Evolutionary conservation across 2,329 filamentous ascomycete genomes (phyloP), one percentile per base, ranked within the genome.

Genomic region (Claviceps lovelessii): DNA sequence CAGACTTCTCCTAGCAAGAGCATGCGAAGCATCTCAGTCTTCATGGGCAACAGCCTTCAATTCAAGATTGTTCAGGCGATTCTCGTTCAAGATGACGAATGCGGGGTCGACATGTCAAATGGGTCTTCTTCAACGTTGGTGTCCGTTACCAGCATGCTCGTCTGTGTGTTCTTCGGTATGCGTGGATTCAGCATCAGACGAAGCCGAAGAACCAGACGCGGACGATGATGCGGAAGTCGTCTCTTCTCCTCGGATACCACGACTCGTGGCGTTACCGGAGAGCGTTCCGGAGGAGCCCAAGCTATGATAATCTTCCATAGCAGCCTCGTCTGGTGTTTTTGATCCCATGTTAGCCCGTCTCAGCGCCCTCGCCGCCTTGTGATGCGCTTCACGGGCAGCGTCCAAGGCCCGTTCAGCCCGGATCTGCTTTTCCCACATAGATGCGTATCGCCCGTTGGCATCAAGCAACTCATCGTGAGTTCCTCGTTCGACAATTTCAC

Each of bases 361-460:
- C 59, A 79, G 59, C 7, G 67, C 68, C 52, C 61, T 62, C 17
- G 65, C 63, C 4, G 68, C 69, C 57, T 66, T 69, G 42, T 66
- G 54, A 28, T 69, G 67, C 29, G 69, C 69, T 57, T 68, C 64
- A 28, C 67, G 63, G 49, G 69, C 69, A 35, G 63, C 67, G 48
- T 67, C 63, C 53, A 70, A 58, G 11, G 85, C 86, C 59, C 78
- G 78, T 65, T 90, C 85, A 2, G 87, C 86, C 57, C 85, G 79
- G 58, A 87, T 90, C 68, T 95, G 90, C 70, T 90, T 91, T 59
- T 84, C 82, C 90, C 90, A 95, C 82, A 95, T 90, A 57, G 83
- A 84, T 11, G 81, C 79, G 64, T 95, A 95, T 57, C 83, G 81
- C 13, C 88, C 88, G 35, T 81, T 81, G 50, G 79, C 73, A 2